phyloP scores from a whole-genome alignment of 2,329 filamentous ascomycete species.

The Aureobasidium sp. region DNA sequence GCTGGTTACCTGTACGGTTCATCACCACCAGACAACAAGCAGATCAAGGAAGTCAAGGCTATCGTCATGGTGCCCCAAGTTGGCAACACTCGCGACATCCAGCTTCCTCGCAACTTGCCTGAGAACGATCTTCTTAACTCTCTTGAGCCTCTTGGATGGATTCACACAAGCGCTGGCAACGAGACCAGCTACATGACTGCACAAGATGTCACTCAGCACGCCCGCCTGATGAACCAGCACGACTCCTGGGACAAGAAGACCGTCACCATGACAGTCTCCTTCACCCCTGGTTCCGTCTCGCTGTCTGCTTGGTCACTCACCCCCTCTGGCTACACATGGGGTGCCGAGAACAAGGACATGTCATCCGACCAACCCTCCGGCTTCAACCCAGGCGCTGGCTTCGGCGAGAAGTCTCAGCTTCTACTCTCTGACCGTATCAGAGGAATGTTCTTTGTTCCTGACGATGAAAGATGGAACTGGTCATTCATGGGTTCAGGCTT shows the following conservation, averaged over 20 bases:
- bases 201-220: conserved; percentile 87
- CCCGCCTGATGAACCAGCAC: conserved; percentile 80
- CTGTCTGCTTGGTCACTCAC: conserved; percentile 90
- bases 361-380: conserved; percentile 90
- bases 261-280: conserved; percentile 89
- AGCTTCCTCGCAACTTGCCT: conserved; percentile 81
- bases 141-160: conserved; percentile 86
- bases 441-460: conserved; percentile 93
- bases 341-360: conserved; percentile 87
- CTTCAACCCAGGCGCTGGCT: conserved; percentile 65
- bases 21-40: conserved; percentile 87
- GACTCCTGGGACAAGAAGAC: conserved; percentile 80
- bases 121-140: conserved; percentile 83
- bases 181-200: conserved; percentile 96
- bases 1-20: conserved; percentile 91
- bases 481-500: conserved; percentile 94
- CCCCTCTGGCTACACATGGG: conserved; percentile 92
- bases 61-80: conserved; percentile 98
- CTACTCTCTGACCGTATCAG: conserved; percentile 87
- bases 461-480: conserved; percentile 91
- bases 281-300: conserved; percentile 93
- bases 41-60: conserved; percentile 93
- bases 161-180: conserved; percentile 91
- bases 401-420: conserved; percentile 94
- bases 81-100: conserved; percentile 83